Evolutionary conservation across 345 rosid genomes (phyloP), one percentile per base, ranked within the genome.

Genomic region (Salix caprea): DNA sequence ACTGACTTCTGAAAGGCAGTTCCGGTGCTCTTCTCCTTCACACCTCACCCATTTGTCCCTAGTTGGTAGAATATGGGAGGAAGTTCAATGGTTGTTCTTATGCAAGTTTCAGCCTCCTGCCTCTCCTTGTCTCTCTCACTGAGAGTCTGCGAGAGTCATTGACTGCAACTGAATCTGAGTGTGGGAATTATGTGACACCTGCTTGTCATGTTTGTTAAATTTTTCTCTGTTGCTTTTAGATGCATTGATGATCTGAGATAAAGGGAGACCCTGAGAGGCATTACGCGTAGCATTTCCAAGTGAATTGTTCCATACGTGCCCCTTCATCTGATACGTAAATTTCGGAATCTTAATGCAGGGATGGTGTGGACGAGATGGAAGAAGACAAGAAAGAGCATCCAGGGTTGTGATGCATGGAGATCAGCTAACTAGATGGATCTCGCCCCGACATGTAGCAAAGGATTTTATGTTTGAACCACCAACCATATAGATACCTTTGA

Each of bases 291-390:
- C 28, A 76, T 76, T 12, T 73, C 40, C 11, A 60, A 19, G 21
- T 19, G 52, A 50, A 37, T 14, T 4, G 18, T 21, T n/a, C 7
- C 34, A 66, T 37, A 6, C 6, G 26, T 10, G 18, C 26, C 4
- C 67, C 21, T 36, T 21, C 24, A 19, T 34, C 68, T 72, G 42
- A 70, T 42, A 10, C 61, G 5, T 65, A 56, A 26, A 6, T 62
- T 34, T 44, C 32, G 37, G 37, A 18, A 48, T 36, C 52, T 73
- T 66, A 11, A 36, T 73, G 26, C 62, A 87, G 90, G 83, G 84
- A 86, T 13, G 83, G 69, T 65, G 82, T 73, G 21, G 87, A 85
- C 79, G 88, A 83, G 65, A 84, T 85, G 87, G 87, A 85, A 18
- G 89, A 83, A 36, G 84, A 83, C 76, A 82, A 76, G 73, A 64